Percentiles rank a stretch among this genome's conserved stretches.
Conservation (phyloP, 768 basidiomycete species). For the Jaapia argillacea region DNA sequence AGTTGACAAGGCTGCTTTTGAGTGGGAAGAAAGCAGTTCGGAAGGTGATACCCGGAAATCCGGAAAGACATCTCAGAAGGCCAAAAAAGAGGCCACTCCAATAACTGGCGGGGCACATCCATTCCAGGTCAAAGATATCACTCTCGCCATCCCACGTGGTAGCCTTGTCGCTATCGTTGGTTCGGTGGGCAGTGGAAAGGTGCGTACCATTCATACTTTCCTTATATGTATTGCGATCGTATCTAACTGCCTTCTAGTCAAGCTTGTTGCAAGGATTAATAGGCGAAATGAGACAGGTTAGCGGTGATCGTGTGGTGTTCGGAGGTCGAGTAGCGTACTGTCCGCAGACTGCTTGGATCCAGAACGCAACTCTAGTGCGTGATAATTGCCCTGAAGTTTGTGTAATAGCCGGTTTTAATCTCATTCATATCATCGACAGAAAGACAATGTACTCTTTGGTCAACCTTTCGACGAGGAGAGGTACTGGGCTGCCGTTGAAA, state of each 20-base stretch:
- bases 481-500: slow-evolving; percentile 55
- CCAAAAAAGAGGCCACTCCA: slow-evolving; percentile 7
- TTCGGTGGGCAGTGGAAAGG: slow-evolving; percentile 59
- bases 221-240: not conserved
- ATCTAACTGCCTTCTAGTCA: slow-evolving; percentile 22
- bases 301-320: slow-evolving; percentile 44
- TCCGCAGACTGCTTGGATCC: slow-evolving; percentile 71
- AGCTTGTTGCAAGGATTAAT: slow-evolving; percentile 53
- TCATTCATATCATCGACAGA: slow-evolving; percentile 18
- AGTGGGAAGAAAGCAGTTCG: slow-evolving; percentile 40
- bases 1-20: slow-evolving; percentile 46
- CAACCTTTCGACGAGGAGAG: slow-evolving; percentile 50
- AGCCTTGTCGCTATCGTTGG: slow-evolving; percentile 55
- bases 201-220: slow-evolving; percentile 9
- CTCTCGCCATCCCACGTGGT: slow-evolving; percentile 45
- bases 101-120: slow-evolving; percentile 16
- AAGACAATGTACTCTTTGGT: slow-evolving; percentile 63
- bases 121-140: slow-evolving; percentile 42
- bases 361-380: slow-evolving; percentile 52
- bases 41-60: slow-evolving; percentile 11
- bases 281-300: slow-evolving; percentile 54
- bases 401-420: not conserved
- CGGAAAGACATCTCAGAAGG: slow-evolving; percentile 7
- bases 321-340: slow-evolving; percentile 62
- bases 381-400: not conserved